These are phyloP conservation scores for Colletotrichum somersetense DNA, from an alignment of 2,329 filamentous ascomycete genomes.

Conservation along the genomic window DNA sequence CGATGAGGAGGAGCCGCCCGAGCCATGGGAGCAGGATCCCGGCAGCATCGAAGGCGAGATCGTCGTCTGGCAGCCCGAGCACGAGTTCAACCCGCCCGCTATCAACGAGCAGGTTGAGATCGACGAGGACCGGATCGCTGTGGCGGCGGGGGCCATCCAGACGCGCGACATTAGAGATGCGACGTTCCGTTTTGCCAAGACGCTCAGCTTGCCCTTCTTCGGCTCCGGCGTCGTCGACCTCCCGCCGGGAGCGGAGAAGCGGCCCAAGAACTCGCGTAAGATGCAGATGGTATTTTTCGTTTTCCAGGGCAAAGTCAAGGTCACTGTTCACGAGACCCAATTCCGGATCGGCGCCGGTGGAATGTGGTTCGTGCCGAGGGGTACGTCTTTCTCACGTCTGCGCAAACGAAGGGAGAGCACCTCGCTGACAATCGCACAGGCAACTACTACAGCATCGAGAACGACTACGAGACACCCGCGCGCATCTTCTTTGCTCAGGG, in stretches of 20 bases:
- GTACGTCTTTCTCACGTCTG: slow-evolving; percentile 63
- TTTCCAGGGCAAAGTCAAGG: slow-evolving; percentile 82
- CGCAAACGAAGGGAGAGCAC: neutral
- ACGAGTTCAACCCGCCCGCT: slow-evolving; percentile 65
- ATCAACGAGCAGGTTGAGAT: slow-evolving; percentile 65
- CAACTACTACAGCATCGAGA: slow-evolving; percentile 92
- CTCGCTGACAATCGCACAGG: slow-evolving; percentile 65
- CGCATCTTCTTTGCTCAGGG: slow-evolving; percentile 94
- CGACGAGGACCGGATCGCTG: slow-evolving; percentile 67
- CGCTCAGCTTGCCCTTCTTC: slow-evolving; percentile 86
- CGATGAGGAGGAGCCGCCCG: slow-evolving; percentile 65
- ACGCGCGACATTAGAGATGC: slow-evolving; percentile 72
- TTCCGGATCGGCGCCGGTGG: slow-evolving; percentile 91
- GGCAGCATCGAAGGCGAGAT: slow-evolving; percentile 75
- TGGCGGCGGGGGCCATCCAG: slow-evolving; percentile 67
- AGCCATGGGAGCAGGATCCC: slow-evolving; percentile 79
- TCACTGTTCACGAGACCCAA: slow-evolving; percentile 78
- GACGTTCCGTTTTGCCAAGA: slow-evolving; percentile 90
- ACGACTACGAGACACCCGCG: slow-evolving; percentile 78
- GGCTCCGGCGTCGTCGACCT: slow-evolving; percentile 92
- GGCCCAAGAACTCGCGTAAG: slow-evolving; percentile 89
- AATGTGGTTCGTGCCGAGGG: slow-evolving; percentile 94
- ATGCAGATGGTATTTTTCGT: slow-evolving; percentile 99
- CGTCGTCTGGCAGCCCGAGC: slow-evolving; percentile 71
- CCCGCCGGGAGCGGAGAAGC: slow-evolving; percentile 85